Base-by-base conservation (phyloP, 2,329 filamentous ascomycete species). In the Neofusicoccum ribis region DNA sequence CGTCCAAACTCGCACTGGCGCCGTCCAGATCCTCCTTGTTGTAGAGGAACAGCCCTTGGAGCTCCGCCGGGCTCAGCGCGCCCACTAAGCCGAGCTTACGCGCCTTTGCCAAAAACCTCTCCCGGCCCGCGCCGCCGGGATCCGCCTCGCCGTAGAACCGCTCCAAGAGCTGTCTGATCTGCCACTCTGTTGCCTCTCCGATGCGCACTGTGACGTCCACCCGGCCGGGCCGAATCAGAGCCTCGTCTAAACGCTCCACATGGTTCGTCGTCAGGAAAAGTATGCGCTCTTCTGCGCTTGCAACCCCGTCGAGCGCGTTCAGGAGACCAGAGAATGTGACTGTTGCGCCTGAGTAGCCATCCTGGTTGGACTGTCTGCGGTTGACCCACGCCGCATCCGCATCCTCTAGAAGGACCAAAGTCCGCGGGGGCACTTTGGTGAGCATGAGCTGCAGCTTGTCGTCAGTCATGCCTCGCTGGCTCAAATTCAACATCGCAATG, bases 191-290 rank as follows among this genome's bases (percentile, higher is more conserved):
- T 37, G 94, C 93, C 77, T 97, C 91, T 43, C 93, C 94, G 56
- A 99, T 89, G 63, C 92, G 87, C 3, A 96, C 86, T 70, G 92
- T 95, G 89, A 98, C 91, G 77, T 99, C 95, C 0, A 99, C 93
- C 56, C 95, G 86, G 0, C 95, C 95, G 0, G 95, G 95, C 27
- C 95, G 86, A 54, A 98, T 92, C 47, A 99, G 80, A 3, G 95
- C 95, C 67, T 92, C 90, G 72, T 97, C 93, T 1, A 98, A 85
- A 46, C 92, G 86, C 69, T 97, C 93, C 43, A 97, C 88, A 73
- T 97, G 92, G 73, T 99, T 99, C 20, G 94, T 96, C 1, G 95
- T 99, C 68, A 96, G 83, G 77, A 99, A 97, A 1, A 96, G 88
- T 68, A 99, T 91, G 62, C 95, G 87, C 80, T 98, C 94, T 76